Base-by-base conservation (phyloP, 225 moss, liverwort and hornwort genomes). In the Lunularia cruciata region DNA sequence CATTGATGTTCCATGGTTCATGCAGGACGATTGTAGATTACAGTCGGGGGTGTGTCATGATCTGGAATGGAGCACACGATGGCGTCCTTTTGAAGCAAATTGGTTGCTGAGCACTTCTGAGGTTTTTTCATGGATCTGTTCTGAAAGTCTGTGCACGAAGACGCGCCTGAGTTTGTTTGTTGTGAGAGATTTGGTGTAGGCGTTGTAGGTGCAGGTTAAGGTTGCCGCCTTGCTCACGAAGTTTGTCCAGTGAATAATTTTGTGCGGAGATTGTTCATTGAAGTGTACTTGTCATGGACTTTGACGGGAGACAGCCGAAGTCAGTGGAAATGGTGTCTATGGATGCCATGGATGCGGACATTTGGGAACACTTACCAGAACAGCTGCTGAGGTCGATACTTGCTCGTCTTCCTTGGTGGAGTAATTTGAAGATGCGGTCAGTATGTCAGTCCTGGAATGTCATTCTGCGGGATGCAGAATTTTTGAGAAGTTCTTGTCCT, bases 321-420 rank as follows among this genome's bases (percentile, higher is more conserved):
- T 62, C 62, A 11, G 65, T 65, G 65, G 65, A 65, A 33, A 49
- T 49, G 49, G 49, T 49, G 19, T 18, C 49, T 19, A 51, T 75
- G 63, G 47, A 69, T 53, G 71, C 74, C 19, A 79, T 79, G 74
- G 78, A 79, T 60, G 66, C 74, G 2, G 52, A 71, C 3, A 20
- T 79, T 23, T 79, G 79, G 79, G 65, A 64, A 51, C 35, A 79
- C 7, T 25, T 75, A 2, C 74, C 75, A 12, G 60, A 67, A 30
- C 70, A 79, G 39, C 20, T 79, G 35, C 71, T 75, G 43, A 57
- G 70, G 40, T 23, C 63, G 12, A 75, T 79, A 30, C 75, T 79
- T 13, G 65, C 71, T 3, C 79, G 71, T 64, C 57, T 79, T 58
- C 79, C 79, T 11, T 79, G 74, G 79, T 79, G 79, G 79, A 71